Evolutionary conservation across 495 filamentous ascomycete genomes (phyloP).

Genomic region (Lepidopterella palustris): DNA sequence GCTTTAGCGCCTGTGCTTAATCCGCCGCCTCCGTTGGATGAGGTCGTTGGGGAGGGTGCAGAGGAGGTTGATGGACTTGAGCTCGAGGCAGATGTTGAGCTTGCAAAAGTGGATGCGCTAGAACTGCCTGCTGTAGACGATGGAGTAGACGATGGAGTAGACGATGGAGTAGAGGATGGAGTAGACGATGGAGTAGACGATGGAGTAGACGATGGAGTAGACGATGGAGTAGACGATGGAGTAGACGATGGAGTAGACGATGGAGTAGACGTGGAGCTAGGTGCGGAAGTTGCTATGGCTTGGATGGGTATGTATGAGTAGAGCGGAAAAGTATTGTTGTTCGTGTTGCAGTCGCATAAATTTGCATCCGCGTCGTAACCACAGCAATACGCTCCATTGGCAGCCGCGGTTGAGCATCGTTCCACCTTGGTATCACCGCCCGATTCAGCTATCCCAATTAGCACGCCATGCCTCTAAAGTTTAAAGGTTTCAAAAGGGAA

Average conservation of each 20-base stretch:
- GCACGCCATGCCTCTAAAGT: not conserved
- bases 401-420: not conserved
- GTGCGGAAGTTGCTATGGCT: not conserved
- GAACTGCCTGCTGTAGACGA: not conserved
- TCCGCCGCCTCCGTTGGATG: not conserved
- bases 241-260: not conserved
- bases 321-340: not conserved
- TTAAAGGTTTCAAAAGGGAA: not conserved
- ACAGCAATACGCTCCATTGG: not conserved
- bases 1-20: constrained; percentile 17
- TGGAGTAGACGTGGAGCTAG: not conserved
- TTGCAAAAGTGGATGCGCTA: not conserved
- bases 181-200: not conserved
- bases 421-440: not conserved
- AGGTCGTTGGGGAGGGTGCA: not conserved
- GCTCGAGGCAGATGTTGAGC: not conserved
- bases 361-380: not conserved
- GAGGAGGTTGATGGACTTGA: too few species aligned
- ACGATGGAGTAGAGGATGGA: not conserved
- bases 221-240: not conserved
- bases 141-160: not conserved
- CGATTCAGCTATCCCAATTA: not conserved
- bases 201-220: not conserved
- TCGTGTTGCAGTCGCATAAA: not conserved
- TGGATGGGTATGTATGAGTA: not conserved